Percentiles rank a stretch among this genome's conserved stretches.
These are phyloP conservation scores for Monilinia fructigena DNA, from an alignment of 2,329 filamentous ascomycete species.

Conservation along the genomic window DNA sequence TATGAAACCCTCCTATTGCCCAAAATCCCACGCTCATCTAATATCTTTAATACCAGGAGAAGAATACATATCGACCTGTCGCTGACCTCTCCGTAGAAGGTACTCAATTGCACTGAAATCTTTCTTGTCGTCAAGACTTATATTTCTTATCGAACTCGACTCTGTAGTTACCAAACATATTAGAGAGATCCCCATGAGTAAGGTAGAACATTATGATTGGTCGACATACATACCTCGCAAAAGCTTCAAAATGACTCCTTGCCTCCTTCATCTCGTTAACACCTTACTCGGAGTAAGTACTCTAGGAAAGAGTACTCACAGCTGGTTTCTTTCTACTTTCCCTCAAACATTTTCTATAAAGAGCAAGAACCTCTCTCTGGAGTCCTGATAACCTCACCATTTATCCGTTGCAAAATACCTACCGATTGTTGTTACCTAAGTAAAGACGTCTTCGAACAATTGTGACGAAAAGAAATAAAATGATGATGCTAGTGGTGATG, in stretches of 20 bases:
- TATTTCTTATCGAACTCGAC: slow-evolving; percentile 72
- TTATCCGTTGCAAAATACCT: background rate
- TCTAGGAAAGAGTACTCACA: slow-evolving; percentile 47
- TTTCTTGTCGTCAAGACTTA: slow-evolving; percentile 60
- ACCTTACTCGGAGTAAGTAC: background rate
- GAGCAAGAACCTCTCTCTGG: slow-evolving; percentile 81
- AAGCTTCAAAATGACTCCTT: slow-evolving; percentile 61
- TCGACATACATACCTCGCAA: slow-evolving; percentile 59
- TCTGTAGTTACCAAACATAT: slow-evolving; percentile 45
- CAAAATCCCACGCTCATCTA: slow-evolving; percentile 26
- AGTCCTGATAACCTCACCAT: slow-evolving; percentile 69
- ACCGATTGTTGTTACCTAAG: background rate
- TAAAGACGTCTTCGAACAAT: background rate
- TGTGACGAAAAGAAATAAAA: slow-evolving; percentile 3
- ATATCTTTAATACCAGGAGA: slow-evolving; percentile 65
- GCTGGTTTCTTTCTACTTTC: slow-evolving; percentile 77
- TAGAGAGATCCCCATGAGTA: background rate
- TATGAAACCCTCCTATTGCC: background rate
- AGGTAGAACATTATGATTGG: background rate
- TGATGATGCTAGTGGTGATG: background rate
- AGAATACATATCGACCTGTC: slow-evolving; percentile 66
- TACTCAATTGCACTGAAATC: slow-evolving; percentile 70
- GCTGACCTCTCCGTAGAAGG: slow-evolving; percentile 62
- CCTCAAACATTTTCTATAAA: slow-evolving; percentile 84
- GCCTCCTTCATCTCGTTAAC: slow-evolving; percentile 46